Percentiles rank a stretch among this genome's conserved stretches.
Evolutionary conservation across 768 basidiomycete species (phyloP).

Genomic region (Tricholoma saponaceum): DNA sequence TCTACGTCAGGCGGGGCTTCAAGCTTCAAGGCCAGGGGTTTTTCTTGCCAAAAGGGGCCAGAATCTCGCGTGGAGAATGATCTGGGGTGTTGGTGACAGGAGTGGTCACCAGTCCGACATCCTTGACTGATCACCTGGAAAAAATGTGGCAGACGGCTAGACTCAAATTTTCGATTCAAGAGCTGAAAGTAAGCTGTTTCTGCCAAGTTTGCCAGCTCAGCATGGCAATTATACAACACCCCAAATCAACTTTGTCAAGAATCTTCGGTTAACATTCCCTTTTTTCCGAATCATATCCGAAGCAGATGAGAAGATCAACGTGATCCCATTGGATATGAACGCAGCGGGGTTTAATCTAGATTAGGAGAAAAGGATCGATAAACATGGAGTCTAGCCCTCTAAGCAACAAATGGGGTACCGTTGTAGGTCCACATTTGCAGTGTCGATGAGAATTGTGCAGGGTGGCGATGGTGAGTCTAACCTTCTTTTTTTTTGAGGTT

Average conservation of each 20-base stretch:
- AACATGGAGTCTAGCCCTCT: not conserved
- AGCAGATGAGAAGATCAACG: not conserved
- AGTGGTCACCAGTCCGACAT: no score
- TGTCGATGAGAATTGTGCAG: not conserved
- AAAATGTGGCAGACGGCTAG: not conserved
- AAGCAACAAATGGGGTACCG: slow-evolving; percentile 1
- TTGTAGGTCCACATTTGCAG: not conserved
- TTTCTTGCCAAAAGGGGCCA: not conserved
- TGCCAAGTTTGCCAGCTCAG: not conserved
- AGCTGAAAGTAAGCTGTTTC: not conserved
- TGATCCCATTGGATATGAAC: not conserved
- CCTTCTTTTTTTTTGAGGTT: not conserved
- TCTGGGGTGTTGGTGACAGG: not conserved
- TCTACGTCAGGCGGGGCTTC: no score
- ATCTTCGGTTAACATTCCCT: not conserved
- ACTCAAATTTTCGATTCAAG: not conserved
- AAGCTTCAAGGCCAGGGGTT: no score
- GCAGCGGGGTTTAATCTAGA: not conserved
- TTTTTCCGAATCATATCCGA: not conserved
- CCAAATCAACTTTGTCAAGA: not conserved
- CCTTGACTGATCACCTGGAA: not conserved
- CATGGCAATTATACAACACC: not conserved
- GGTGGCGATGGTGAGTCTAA: not conserved
- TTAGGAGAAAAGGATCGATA: not conserved
- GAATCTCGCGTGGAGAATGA: not conserved